phyloP scores from a whole-genome alignment of 2,329 filamentous ascomycete genomes.

The Phoma sp. region DNA sequence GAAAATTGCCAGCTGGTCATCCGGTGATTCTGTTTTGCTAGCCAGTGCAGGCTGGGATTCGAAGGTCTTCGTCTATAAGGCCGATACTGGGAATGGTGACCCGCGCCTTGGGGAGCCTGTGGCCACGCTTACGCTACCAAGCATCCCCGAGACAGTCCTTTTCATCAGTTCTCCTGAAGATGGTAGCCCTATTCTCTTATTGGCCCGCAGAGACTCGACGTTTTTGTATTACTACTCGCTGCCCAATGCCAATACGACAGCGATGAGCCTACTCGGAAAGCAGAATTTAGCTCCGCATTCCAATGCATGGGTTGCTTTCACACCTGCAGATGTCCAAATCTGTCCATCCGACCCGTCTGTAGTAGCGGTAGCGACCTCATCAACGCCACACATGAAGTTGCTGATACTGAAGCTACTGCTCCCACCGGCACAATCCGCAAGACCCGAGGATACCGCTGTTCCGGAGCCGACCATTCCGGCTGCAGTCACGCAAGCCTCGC shows the following conservation, averaged over 20 bases:
- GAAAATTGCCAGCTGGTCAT: constrained; percentile 53
- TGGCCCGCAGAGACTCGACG: constrained; percentile 64
- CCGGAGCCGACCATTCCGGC: constrained; percentile 7
- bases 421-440: constrained; percentile 44
- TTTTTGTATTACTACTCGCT: constrained; percentile 63
- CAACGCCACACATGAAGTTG: constrained; percentile 67
- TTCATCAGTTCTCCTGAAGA: constrained; percentile 59
- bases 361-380: constrained; percentile 65
- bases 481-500: constrained; percentile 56
- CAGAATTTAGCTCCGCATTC: constrained; percentile 68
- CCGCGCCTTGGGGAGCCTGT: constrained; percentile 47
- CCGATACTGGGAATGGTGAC: constrained; percentile 34
- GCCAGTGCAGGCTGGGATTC: constrained; percentile 68
- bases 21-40: constrained; percentile 44
- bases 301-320: constrained; percentile 69
- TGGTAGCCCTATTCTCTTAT: constrained; percentile 56
- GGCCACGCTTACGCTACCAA: constrained; percentile 53
- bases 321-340: constrained; percentile 62
- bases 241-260: constrained; percentile 20
- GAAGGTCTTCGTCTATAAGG: constrained; percentile 60
- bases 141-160: constrained; percentile 63
- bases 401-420: constrained; percentile 64
- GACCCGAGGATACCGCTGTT: constrained; percentile 3
- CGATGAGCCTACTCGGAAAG: constrained; percentile 54
- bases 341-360: constrained; percentile 62